phyloP scores from a whole-genome alignment of 371 early-diverging fungal genomes.

The Mortierella sp. region DNA sequence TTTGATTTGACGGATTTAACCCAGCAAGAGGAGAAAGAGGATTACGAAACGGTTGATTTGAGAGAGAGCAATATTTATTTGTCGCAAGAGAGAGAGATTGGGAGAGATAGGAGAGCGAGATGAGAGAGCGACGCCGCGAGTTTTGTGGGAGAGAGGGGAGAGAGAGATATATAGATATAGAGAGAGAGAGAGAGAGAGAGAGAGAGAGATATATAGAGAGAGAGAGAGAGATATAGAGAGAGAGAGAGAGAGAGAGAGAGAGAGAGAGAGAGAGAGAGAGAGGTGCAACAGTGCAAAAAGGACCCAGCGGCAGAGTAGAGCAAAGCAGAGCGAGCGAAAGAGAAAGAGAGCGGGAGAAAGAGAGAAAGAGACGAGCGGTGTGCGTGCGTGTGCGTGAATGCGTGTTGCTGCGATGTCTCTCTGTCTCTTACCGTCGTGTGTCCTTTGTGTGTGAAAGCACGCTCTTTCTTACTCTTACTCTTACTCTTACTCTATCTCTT shows the following conservation, averaged over 20 bases:
- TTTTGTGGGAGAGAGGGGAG: background rate
- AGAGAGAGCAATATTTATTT: background rate
- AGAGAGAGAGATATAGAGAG: conserved; percentile 2
- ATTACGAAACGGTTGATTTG: no score
- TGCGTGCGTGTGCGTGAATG: background rate
- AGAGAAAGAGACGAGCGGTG: background rate
- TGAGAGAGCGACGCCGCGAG: background rate
- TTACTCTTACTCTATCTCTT: no score
- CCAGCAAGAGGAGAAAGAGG: no score
- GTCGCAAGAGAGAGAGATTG: background rate
- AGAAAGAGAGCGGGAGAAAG: background rate
- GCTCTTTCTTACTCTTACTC: no score
- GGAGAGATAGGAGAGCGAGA: background rate
- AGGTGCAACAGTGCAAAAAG: no score
- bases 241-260: conserved; percentile 5
- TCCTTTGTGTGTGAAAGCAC: no score
- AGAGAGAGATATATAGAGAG: background rate
- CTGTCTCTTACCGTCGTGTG: no score
- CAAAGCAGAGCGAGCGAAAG: background rate
- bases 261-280: background rate
- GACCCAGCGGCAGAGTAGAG: background rate
- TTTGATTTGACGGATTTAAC: no score
- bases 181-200: background rate
- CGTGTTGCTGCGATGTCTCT: no score
- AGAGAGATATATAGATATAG: conserved; percentile 1